These are phyloP conservation scores for Dentipellis sp. DNA, from an alignment of 768 basidiomycete species.

Conservation along the genomic window DNA sequence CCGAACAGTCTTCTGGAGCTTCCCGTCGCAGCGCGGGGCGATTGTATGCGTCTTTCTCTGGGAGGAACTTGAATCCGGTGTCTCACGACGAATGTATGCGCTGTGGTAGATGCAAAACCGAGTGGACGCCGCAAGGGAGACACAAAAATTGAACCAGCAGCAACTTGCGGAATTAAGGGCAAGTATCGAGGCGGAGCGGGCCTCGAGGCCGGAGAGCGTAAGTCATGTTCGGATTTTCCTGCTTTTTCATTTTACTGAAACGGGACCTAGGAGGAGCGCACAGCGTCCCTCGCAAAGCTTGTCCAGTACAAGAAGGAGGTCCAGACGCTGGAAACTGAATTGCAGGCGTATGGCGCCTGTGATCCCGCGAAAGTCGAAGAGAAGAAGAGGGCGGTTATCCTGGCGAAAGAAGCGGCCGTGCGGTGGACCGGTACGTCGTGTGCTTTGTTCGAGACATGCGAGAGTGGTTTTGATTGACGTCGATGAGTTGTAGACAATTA, in stretches of 20 bases:
- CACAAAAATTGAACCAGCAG: conserved; percentile 28
- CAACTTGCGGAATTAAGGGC: conserved; percentile 42
- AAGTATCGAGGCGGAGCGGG: conserved; percentile 41
- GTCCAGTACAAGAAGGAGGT: conserved; percentile 39
- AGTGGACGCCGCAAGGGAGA: conserved; percentile 40
- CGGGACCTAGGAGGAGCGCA: conserved; percentile 43
- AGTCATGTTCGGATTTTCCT: conserved; percentile 9
- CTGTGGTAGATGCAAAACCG: conserved; percentile 46
- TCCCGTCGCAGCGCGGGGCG: conserved; percentile 81
- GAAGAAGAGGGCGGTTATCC: conserved; percentile 53
- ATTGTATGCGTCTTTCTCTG: conserved; percentile 33
- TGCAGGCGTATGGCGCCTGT: conserved; percentile 71
- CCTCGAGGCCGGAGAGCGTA: conserved; percentile 50
- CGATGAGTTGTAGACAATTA: conserved; percentile 49
- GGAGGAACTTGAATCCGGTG: too few species aligned
- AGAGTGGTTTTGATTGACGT: background rate
- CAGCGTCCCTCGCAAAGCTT: conserved; percentile 41
- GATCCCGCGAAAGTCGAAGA: conserved; percentile 79
- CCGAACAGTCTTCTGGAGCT: conserved; percentile 83
- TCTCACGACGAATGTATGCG: too few species aligned
- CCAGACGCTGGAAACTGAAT: conserved; percentile 50
- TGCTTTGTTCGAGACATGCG: conserved; percentile 15
- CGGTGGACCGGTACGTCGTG: conserved; percentile 83
- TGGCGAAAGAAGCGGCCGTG: conserved; percentile 76
- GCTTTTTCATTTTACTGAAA: background rate